A percentile compares a stretch with the other conserved stretches of the same genome.
Conservation (phyloP, 139 green algal genomes). For the Volvox reticuliferus region DNA sequence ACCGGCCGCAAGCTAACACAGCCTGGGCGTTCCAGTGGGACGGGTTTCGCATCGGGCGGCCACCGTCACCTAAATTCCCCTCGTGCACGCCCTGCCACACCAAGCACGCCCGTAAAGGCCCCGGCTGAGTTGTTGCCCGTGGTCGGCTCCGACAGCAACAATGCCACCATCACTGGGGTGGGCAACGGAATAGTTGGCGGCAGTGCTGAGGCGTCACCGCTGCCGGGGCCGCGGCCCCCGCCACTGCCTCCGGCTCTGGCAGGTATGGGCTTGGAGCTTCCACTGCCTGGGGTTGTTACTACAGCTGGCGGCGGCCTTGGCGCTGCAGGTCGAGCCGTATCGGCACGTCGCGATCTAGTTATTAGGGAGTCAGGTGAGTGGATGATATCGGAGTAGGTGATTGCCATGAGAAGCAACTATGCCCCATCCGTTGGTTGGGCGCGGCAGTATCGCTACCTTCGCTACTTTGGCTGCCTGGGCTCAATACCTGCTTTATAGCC, state of each 20-base stretch:
- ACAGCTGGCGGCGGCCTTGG: neutral
- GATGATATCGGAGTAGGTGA: too few relatives aligned
- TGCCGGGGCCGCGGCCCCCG: neutral
- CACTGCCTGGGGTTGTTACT: conserved; percentile 5
- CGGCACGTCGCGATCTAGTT: neutral
- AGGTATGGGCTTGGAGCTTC: neutral
- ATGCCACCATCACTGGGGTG: neutral
- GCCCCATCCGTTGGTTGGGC: too few relatives aligned
- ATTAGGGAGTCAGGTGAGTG: neutral
- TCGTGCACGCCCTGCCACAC: neutral
- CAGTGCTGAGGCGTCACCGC: neutral
- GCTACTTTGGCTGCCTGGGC: too few relatives aligned
- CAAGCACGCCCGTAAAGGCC: conserved; percentile 8
- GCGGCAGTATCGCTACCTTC: too few relatives aligned
- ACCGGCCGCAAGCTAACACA: neutral
- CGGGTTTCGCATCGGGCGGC: neutral
- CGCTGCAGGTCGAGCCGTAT: neutral
- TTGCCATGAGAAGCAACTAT: too few relatives aligned
- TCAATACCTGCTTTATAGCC: too few relatives aligned
- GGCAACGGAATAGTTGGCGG: neutral
- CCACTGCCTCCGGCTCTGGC: neutral
- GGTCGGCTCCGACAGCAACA: neutral
- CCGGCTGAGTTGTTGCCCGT: neutral
- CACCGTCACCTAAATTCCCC: neutral
- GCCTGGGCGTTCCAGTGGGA: neutral